Base-by-base conservation (phyloP, 2,329 filamentous ascomycete genomes). In the Ophiosphaerella herpotricha region DNA sequence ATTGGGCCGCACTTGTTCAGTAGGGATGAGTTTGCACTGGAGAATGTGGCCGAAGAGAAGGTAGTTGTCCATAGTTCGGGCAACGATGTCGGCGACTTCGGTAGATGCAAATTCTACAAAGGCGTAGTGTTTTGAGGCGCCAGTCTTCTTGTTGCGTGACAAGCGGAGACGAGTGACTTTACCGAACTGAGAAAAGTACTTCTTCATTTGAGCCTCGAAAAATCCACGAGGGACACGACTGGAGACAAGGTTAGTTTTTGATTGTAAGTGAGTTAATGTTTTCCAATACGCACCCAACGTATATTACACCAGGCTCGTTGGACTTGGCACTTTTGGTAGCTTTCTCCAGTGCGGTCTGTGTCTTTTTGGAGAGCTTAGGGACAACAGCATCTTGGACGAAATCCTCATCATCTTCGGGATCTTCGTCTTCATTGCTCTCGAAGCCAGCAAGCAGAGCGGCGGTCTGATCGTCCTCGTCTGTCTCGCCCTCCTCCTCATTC, bases 11-110 rank as follows among this genome's bases (percentile, higher is more conserved):
- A 96, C 79, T 68, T 92, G 86, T 53, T 89, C 90, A 49, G 85
- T 78, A 4, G 90, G 85, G 4, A 97, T 83, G 21, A 86, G 78
- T 70, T 90, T 89, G 75, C 92, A 93, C 75, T 95, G 93, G 62
- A 99, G 80, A 55, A 97, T 89, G 72, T 97, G 93, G 5, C 91
- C 90, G 73, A 96, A 97, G 68, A 99, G 82, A 34, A 97, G 85
- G 75, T 99, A 99, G 77, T 92, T 95, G 80, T 97, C 85, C 94
- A 99, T 99, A 18, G 94, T 96, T 77, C 91, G 90, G 42, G 90
- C 88, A 26, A 96, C 93, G 62, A 97, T 91, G 65, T 90, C 88
- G 34, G 94, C 93, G n/a, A 91, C 89, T 49, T 91, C 87, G 31
- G 81, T 78, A 6, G 83, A 84, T 2, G 77, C 77, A 68, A 99